Conservation (phyloP, 768 basidiomycete genomes). For the Tylopilus plumbeoviolaceoides region DNA sequence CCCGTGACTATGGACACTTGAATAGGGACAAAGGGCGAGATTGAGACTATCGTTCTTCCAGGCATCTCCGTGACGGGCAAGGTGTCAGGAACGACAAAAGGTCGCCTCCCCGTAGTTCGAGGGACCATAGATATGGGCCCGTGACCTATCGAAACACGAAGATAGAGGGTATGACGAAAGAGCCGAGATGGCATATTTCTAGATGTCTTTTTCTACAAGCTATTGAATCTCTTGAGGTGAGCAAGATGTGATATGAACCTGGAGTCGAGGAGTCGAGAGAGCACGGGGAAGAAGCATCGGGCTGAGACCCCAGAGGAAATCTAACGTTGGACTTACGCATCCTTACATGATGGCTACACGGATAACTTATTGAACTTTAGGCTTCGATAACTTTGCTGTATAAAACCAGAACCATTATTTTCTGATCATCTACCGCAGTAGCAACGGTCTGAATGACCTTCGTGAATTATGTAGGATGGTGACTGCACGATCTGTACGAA, state of each 20-base stretch:
- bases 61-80: slow-evolving; percentile 52
- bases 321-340: slow-evolving; percentile 11
- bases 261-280: slow-evolving; percentile 44
- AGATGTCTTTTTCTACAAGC: background rate
- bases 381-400: background rate
- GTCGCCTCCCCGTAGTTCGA: slow-evolving; percentile 37
- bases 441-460: background rate
- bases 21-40: slow-evolving; percentile 37
- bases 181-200: slow-evolving; percentile 56
- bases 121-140: slow-evolving; percentile 36
- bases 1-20: slow-evolving; percentile 32
- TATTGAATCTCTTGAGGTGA: slow-evolving; percentile 37
- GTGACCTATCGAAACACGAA: slow-evolving; percentile 36
- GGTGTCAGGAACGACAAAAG: slow-evolving; percentile 50
- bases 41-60: slow-evolving; percentile 41
- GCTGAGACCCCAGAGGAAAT: slow-evolving; percentile 87
- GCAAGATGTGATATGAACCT: slow-evolving; percentile 50
- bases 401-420: slow-evolving; percentile 2
- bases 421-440: background rate
- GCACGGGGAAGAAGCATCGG: slow-evolving; percentile 39
- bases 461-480: background rate
- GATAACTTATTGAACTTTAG: slow-evolving; percentile 3
- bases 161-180: slow-evolving; percentile 52
- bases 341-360: background rate
- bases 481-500: background rate